Conservation (phyloP, 352 stramenopile species). For the Thraustochytrium striatum region DNA sequence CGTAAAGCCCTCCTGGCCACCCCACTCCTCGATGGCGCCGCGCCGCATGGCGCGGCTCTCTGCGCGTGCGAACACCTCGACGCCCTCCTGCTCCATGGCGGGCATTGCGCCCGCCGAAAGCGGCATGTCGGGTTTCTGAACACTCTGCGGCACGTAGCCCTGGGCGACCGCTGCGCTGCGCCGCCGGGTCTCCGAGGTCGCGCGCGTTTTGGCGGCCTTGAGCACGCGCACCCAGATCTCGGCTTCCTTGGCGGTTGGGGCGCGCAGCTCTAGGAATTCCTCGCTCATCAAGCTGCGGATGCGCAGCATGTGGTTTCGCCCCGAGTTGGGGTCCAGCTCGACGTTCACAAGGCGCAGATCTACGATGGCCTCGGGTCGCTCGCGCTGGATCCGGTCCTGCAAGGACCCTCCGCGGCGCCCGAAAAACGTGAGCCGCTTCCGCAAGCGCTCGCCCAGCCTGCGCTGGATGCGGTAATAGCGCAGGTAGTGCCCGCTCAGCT, state of each 20-base stretch:
- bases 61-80: neutral
- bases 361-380: neutral
- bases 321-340: neutral
- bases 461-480: constrained; percentile 33
- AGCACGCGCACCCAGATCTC: neutral
- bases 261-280: neutral
- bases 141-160: neutral
- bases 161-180: neutral
- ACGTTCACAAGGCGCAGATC: constrained; percentile 21
- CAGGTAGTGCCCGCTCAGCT: constrained; percentile 18
- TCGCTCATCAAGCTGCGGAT: neutral
- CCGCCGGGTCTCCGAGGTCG: neutral
- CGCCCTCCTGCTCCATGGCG: neutral
- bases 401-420: neutral
- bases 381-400: neutral
- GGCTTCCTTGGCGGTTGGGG: neutral
- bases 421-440: constrained; percentile 6
- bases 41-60: neutral
- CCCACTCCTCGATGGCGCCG: neutral
- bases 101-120: neutral
- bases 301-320: neutral
- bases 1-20: neutral
- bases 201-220: neutral
- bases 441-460: constrained; percentile 22
- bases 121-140: constrained; percentile 5